Evolutionary conservation across 2,329 filamentous ascomycete genomes (phyloP).

Genomic region (Penicillium rolfsii): DNA sequence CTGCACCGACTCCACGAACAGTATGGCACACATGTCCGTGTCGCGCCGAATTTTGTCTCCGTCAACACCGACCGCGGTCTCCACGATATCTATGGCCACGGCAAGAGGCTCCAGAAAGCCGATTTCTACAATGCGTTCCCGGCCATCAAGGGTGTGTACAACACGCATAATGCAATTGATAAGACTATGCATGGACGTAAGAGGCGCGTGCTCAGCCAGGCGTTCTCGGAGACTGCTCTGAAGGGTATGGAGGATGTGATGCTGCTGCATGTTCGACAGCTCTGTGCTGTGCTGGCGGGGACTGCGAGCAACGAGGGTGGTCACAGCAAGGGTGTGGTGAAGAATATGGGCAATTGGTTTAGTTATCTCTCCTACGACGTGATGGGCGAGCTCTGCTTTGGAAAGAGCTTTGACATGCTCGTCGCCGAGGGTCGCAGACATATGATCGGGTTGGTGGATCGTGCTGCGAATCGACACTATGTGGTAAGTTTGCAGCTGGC

Average conservation of each 20-base stretch:
- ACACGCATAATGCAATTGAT: constrained; percentile 73
- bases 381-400: constrained; percentile 56
- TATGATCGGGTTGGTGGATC: constrained; percentile 67
- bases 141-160: constrained; percentile 65
- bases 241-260: constrained; percentile 71
- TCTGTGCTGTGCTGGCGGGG: constrained; percentile 53
- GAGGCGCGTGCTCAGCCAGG: constrained; percentile 70
- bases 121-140: constrained; percentile 75
- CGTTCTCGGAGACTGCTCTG: constrained; percentile 68
- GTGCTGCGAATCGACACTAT: constrained; percentile 69
- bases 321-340: constrained; percentile 32
- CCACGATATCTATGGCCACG: constrained; percentile 47
- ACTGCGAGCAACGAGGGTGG: constrained; percentile 20
- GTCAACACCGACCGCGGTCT: constrained; percentile 71
- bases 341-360: constrained; percentile 45
- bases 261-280: constrained; percentile 66
- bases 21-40: constrained; percentile 73
- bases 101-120: constrained; percentile 58
- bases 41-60: constrained; percentile 75
- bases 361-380: constrained; percentile 55
- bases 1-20: constrained; percentile 70
- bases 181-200: constrained; percentile 71
- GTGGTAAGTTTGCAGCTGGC: constrained; percentile 57
- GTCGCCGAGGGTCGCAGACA: constrained; percentile 57
- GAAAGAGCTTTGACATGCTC: constrained; percentile 57